Percentiles rank a stretch among this genome's conserved stretches.
Evolutionary conservation across 768 basidiomycete genomes (phyloP).

Genomic region (Leccinellum luteum): DNA sequence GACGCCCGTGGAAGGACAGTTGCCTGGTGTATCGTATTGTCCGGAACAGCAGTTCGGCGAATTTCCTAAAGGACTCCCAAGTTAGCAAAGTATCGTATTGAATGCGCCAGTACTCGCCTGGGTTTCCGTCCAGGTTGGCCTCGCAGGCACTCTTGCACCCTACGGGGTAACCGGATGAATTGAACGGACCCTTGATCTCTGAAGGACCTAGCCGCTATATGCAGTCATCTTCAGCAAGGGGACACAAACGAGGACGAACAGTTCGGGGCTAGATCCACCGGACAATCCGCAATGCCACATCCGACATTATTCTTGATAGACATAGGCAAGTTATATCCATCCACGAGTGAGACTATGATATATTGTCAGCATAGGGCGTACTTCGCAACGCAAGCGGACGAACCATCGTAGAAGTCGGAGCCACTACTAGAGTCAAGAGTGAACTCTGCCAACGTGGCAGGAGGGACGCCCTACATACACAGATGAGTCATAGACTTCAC

Average conservation of each 20-base stretch:
- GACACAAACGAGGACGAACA: conserved; percentile 35
- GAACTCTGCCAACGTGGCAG: conserved; percentile 67
- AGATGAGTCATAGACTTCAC: not conserved
- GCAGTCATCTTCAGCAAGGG: not conserved
- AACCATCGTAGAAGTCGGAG: conserved; percentile 61
- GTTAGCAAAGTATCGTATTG: conserved; percentile 13
- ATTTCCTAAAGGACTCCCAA: conserved; percentile 37
- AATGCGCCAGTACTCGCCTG: conserved; percentile 8
- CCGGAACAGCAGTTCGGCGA: conserved; percentile 69
- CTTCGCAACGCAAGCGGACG: not conserved
- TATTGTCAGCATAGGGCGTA: not conserved
- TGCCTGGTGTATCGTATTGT: conserved; percentile 44
- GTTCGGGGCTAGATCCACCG: conserved; percentile 58
- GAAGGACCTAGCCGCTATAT: conserved; percentile 40
- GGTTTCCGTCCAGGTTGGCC: conserved; percentile 35
- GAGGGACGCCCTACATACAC: conserved; percentile 52
- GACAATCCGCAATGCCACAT: conserved; percentile 55
- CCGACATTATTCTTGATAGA: conserved; percentile 53
- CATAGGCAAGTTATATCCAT: conserved; percentile 64
- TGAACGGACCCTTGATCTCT: conserved; percentile 48
- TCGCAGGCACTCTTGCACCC: conserved; percentile 63
- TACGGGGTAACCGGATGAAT: conserved; percentile 51
- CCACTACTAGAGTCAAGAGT: conserved; percentile 46
- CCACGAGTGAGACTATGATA: conserved; percentile 56
- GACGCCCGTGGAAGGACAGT: conserved; percentile 52